Base-by-base conservation (phyloP, 2,329 filamentous ascomycete genomes). In the Sphaerostilbella broomeana region DNA sequence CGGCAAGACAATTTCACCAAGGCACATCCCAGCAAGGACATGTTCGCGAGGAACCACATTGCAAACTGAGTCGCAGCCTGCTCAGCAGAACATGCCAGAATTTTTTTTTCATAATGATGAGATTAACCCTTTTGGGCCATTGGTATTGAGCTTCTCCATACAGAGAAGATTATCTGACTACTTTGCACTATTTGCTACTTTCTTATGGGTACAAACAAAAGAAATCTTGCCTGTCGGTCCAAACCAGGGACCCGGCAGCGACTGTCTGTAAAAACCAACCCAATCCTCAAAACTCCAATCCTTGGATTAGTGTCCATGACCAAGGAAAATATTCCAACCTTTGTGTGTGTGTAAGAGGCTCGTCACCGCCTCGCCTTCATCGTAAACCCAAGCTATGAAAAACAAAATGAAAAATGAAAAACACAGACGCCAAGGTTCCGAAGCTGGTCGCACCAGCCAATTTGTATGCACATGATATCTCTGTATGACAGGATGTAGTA, bases 401-500 rank as follows among this genome's bases (percentile, higher is more conserved):
- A 25, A 25, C 3, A 25, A 25, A 25, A 8, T 25, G 12, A 25
- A 25, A 8, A 25, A 4, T 8, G 22, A 8, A 12, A 25, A 25
- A 9, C 22, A n/a, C n/a, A n/a, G n/a, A n/a, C n/a, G n/a, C n/a
- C n/a, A n/a, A n/a, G n/a, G n/a, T n/a, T n/a, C n/a, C n/a, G n/a
- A n/a, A n/a, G n/a, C 22, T 12, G 8, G 8, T 12, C 22, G 22
- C 8, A 25, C 22, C 22, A 25, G 22, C 22, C 22, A 25, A 25
- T 25, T 25, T 25, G 38, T 41, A 41, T 41, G 38, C 38, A 41
- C 38, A 41, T 41, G 38, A 41, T 41, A 35, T 41, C 38, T 41
- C 34, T 31, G 32, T 41, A 41, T 41, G 29, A 29, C 19, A 29
- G 16, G 35, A 25, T 28, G 26, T 28, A 15, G 8, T 12, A 15